phyloP scores from a whole-genome alignment of 129 eudicot genomes.

The Ambrosia artemisiifolia region DNA sequence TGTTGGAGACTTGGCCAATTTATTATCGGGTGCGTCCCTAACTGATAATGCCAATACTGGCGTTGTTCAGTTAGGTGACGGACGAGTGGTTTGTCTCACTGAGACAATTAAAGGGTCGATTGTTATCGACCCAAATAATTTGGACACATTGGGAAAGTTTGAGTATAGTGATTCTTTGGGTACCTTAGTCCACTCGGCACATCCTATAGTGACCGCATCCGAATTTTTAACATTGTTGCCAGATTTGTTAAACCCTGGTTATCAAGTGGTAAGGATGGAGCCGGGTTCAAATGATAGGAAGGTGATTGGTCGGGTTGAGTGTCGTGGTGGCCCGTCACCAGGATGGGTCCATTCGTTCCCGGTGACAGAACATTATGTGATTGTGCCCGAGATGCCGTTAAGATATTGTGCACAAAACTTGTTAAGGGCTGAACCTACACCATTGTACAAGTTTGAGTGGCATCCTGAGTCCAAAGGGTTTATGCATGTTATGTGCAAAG shows the following conservation, averaged over 20 bases:
- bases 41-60: conserved; percentile 98
- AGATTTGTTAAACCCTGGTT: conserved; percentile 81
- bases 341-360: conserved; percentile 99
- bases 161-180: conserved; percentile 71
- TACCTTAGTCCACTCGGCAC: conserved; percentile 87
- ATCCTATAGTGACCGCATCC: conserved; percentile 76
- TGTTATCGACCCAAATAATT: conserved; percentile 62
- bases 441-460: conserved; percentile 92
- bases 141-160: conserved; percentile 81
- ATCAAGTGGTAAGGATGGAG: conserved; percentile 79
- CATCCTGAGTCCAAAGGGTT: conserved; percentile 84
- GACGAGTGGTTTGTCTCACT: conserved; percentile 87
- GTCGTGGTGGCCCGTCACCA: conserved; percentile 85
- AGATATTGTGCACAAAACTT: conserved; percentile 89
- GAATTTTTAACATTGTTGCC: conserved; percentile 81
- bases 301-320: conserved; percentile 75
- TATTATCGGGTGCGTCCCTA: conserved; percentile 79
- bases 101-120: conserved; percentile 94
- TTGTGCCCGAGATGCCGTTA: conserved; percentile 96
- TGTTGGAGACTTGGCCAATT: conserved; percentile 74
- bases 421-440: conserved; percentile 90
- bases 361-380: conserved; percentile 78
- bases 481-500: conserved; percentile 96
- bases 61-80: conserved; percentile 71
- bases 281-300: conserved; percentile 75